Conservation (phyloP, 164 flowering plant species). For the Nymphaea colorata region DNA sequence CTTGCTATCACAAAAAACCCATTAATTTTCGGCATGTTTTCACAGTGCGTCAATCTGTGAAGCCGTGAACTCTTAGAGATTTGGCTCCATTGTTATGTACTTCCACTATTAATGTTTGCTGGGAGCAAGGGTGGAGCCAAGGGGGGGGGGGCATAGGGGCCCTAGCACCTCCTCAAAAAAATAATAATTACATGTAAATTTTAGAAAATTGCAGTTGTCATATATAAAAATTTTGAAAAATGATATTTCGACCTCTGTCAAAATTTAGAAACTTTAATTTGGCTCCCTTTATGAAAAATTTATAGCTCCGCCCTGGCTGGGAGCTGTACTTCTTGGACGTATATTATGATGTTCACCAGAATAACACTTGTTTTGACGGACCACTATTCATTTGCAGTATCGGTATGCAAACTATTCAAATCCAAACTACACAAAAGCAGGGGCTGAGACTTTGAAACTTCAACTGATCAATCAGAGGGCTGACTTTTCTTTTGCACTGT, state of each 20-base stretch:
- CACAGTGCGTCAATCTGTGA: conserved; percentile 53
- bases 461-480: conserved; percentile 64
- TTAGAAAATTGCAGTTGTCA: too few relatives aligned
- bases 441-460: conserved; percentile 39
- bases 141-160: too few relatives aligned
- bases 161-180: too few relatives aligned
- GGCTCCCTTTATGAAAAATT: too few relatives aligned
- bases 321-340: too few relatives aligned
- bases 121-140: background rate
- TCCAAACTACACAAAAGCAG: conserved; percentile 33
- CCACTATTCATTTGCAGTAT: conserved; percentile 23
- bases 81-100: conserved; percentile 55
- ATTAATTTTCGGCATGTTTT: background rate
- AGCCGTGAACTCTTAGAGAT: conserved; percentile 31
- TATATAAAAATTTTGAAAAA: too few relatives aligned
- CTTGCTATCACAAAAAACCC: background rate
- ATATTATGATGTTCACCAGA: too few relatives aligned
- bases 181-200: too few relatives aligned
- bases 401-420: conserved; percentile 48
- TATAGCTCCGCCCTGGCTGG: too few relatives aligned
- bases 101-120: conserved; percentile 67
- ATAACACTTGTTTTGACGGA: background rate
- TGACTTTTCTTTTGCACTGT: conserved; percentile 53
- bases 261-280: too few relatives aligned
- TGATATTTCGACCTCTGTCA: too few relatives aligned